Base-by-base conservation (phyloP, 1,284 basidiomycete species). In the Rhodotorula sp. region DNA sequence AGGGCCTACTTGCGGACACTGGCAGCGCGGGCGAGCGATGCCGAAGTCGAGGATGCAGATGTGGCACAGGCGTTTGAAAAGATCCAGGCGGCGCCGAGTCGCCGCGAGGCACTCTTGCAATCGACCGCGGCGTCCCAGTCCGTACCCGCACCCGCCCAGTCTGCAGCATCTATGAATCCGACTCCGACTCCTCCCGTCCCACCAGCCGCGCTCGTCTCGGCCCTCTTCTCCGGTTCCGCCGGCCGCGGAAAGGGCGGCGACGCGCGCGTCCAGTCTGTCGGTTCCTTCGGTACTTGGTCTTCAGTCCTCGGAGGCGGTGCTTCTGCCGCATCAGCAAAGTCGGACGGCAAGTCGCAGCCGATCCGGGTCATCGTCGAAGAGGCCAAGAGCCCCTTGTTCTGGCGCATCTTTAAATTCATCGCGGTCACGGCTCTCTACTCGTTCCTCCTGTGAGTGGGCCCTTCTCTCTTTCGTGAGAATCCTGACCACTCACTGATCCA, bases 281-380 rank as follows among this genome's bases (percentile, higher is more conserved):
- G 76, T 62, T 77, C 80, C 63, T 62, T 57, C 49, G 70, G 68
- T 7, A 59, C 56, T 21, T 69, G 64, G 71, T 29, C 48, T 85
- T 83, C 68, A 26, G 79, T 86, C 49, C 81, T 79, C 15, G 81
- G 84, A 5, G 39, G 70, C 8, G 29, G 54, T 51, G 39, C 68
- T n/a, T 31, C 60, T 23, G 61, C 74, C 58, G 46, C 62, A 34
- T 54, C 65, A 54, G 47, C 56, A 67, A 51, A 56, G 52, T 23
- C 46, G 59, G 6, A 31, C 6, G 48, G 51, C 47, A 56, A 48
- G 63, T 64, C 43, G 67, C 85, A 85, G 73, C 91, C 91, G 8
- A 89, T 93, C 51, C 86, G 89, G 65, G 91, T 93, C 51, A 86
- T 90, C 51, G 86, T 93, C 75, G 87, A 87, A 74, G 91, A 92